These are phyloP conservation scores for Sechiopsis laciniata DNA, from an alignment of 306 rosid species.

Conservation along the genomic window DNA sequence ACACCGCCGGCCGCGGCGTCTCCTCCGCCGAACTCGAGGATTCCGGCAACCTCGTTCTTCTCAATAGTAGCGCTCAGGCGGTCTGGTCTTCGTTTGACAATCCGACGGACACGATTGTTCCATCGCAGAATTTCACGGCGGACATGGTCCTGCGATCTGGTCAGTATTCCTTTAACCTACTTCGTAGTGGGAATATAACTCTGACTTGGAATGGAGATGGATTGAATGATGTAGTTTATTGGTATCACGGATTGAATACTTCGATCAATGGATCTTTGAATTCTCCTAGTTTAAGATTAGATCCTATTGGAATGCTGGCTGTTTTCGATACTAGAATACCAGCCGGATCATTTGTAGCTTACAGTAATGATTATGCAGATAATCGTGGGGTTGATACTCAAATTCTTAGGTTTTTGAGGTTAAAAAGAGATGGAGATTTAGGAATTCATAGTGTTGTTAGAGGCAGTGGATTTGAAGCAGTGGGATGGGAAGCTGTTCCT, in stretches of 20 bases:
- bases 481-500: constrained; percentile 56
- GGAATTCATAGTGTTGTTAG: constrained; percentile 45
- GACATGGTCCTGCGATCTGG: constrained; percentile 44
- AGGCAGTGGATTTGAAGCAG: constrained; percentile 32
- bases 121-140: constrained; percentile 46
- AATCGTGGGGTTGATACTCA: constrained; percentile 19
- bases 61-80: constrained; percentile 17
- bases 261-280: constrained; percentile 33
- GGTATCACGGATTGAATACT: constrained; percentile 52
- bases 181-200: constrained; percentile 37
- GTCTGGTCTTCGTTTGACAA: constrained; percentile 65
- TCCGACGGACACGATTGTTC: constrained; percentile 58
- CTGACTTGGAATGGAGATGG: constrained; percentile 42
- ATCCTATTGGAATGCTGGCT: constrained; percentile 38
- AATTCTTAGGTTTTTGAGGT: constrained; percentile 43
- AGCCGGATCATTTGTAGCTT: constrained; percentile 34
- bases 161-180: constrained; percentile 39
- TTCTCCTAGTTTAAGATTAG: constrained; percentile 39
- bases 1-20: constrained; percentile 44
- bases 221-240: constrained; percentile 27
- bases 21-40: constrained; percentile 43
- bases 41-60: constrained; percentile 45
- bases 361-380: constrained; percentile 56
- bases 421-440: constrained; percentile 63
- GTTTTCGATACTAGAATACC: constrained; percentile 37